Conservation (phyloP, 2,329 filamentous ascomycete genomes). For the Biscogniauxia sp. region DNA sequence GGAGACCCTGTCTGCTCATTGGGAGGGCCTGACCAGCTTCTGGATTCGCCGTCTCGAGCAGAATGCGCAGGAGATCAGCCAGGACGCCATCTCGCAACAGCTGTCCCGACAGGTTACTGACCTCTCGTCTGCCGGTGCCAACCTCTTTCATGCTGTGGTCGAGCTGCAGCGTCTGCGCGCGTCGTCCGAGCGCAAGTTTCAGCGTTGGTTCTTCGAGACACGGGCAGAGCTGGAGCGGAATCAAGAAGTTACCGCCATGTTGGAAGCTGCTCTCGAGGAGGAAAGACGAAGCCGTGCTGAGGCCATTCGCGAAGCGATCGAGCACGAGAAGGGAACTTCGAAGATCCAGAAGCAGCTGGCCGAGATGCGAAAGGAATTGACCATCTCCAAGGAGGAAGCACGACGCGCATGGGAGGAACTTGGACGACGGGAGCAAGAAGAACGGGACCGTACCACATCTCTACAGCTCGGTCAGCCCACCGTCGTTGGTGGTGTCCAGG, state of each 20-base stretch:
- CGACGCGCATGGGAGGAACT: conserved; percentile 96
- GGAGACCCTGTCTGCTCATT: conserved; percentile 95
- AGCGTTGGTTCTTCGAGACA: conserved; percentile 98
- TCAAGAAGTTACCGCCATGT: conserved; percentile 75
- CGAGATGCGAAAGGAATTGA: conserved; percentile 89
- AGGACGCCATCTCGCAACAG: conserved; percentile 81
- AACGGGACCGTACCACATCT: conserved; percentile 82
- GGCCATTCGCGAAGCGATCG: conserved; percentile 63
- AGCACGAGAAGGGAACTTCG: conserved; percentile 65
- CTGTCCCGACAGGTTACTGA: conserved; percentile 93
- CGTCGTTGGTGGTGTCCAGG: conserved; percentile 87
- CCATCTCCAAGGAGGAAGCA: conserved; percentile 95
- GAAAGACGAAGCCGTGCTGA: conserved; percentile 71
- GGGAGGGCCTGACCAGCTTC: conserved; percentile 95
- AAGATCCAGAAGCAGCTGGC: conserved; percentile 74
- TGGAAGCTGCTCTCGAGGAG: conserved; percentile 72
- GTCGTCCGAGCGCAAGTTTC: conserved; percentile 95
- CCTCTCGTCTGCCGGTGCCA: conserved; percentile 93
- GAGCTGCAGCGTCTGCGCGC: conserved; percentile 91
- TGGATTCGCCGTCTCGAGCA: conserved; percentile 93
- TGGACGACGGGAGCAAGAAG: conserved; percentile 87
- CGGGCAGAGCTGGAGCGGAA: conserved; percentile 81
- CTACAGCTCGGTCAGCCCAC: conserved; percentile 85
- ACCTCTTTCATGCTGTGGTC: conserved; percentile 95
- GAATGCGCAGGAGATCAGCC: conserved; percentile 80